Percentiles rank a stretch among this genome's conserved stretches.
phyloP scores from a whole-genome alignment of 768 basidiomycete species.

The Nidularia pulvinata region DNA sequence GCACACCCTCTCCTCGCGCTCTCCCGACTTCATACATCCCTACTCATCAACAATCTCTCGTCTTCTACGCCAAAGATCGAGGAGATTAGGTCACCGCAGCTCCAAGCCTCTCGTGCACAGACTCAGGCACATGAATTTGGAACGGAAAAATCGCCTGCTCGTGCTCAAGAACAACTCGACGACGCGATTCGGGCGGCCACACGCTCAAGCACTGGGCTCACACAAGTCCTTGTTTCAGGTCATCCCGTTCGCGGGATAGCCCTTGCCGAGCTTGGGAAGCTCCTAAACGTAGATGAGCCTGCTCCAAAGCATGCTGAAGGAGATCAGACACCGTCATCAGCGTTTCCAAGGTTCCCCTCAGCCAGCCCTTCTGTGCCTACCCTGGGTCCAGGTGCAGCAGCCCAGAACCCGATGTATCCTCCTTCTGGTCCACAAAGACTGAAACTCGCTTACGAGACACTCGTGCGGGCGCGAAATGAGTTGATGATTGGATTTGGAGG shows the following conservation, averaged over 20 bases:
- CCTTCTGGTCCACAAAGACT: constrained; percentile 69
- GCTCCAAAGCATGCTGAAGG: constrained; percentile 25
- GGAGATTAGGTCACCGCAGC: constrained; percentile 18
- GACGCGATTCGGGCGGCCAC: constrained; percentile 59
- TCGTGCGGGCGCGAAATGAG: constrained; percentile 61
- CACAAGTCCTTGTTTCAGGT: constrained; percentile 50
- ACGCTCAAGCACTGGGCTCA: constrained; percentile 52
- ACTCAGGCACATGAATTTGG: not conserved
- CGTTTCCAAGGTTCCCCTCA: not conserved
- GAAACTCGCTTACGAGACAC: constrained; percentile 61
- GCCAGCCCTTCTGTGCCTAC: not conserved
- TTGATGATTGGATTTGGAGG: constrained; percentile 71
- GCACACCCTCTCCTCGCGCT: constrained; percentile 81
- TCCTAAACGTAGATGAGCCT: constrained; percentile 79
- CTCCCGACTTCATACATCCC: constrained; percentile 66
- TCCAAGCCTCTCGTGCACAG: constrained; percentile 6
- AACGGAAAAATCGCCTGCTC: not conserved
- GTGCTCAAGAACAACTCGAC: constrained; percentile 36
- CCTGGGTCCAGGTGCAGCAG: constrained; percentile 6
- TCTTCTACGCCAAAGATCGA: constrained; percentile 13
- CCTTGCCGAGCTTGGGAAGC: constrained; percentile 78
- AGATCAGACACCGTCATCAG: constrained; percentile 5
- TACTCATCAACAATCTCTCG: constrained; percentile 48
- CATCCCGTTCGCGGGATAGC: constrained; percentile 82
- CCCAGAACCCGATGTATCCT: constrained; percentile 41